These are phyloP conservation scores for Triangularia setosa DNA, from an alignment of 2,329 filamentous ascomycete species.

Conservation along the genomic window DNA sequence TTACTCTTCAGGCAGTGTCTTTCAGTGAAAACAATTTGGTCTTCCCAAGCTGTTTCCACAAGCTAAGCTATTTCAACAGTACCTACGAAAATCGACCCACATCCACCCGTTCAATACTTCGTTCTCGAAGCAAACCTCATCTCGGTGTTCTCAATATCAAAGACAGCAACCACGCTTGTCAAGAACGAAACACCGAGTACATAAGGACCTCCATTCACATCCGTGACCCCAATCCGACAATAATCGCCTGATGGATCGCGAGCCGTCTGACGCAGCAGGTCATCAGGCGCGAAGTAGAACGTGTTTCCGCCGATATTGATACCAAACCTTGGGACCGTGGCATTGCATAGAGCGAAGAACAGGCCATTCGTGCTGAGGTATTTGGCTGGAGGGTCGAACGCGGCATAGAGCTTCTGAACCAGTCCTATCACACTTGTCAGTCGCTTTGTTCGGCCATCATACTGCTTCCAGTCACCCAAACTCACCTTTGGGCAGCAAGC, in stretches of 20 bases:
- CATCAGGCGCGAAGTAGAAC: constrained; percentile 27
- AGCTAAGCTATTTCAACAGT: no score
- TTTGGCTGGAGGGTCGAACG: constrained; percentile 27
- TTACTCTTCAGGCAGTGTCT: no score
- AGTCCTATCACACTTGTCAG: constrained; percentile 19
- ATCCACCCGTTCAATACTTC: constrained; percentile 14
- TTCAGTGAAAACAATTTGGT: no score
- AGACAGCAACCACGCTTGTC: constrained; percentile 31
- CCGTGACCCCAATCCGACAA: constrained; percentile 29
- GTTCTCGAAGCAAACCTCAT: constrained; percentile 30
- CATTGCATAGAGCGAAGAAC: constrained; percentile 30
- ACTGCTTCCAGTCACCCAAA: background rate
- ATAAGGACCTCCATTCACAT: constrained; percentile 23
- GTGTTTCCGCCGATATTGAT: constrained; percentile 26
- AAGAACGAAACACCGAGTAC: constrained; percentile 30
- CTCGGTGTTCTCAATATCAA: constrained; percentile 29
- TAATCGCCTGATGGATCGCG: constrained; percentile 23
- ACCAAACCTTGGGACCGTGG: constrained; percentile 29
- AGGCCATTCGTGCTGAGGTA: constrained; percentile 21
- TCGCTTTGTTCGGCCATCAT: background rate
- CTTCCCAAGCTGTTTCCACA: no score
- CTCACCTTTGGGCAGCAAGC: constrained; percentile 26
- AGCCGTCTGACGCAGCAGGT: constrained; percentile 27
- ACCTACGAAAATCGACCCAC: no score
- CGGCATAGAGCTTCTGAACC: constrained; percentile 20